A percentile compares a stretch with the other conserved stretches of the same genome.
phyloP scores from a whole-genome alignment of 2,329 filamentous ascomycete species.

The Claviceps sp. region DNA sequence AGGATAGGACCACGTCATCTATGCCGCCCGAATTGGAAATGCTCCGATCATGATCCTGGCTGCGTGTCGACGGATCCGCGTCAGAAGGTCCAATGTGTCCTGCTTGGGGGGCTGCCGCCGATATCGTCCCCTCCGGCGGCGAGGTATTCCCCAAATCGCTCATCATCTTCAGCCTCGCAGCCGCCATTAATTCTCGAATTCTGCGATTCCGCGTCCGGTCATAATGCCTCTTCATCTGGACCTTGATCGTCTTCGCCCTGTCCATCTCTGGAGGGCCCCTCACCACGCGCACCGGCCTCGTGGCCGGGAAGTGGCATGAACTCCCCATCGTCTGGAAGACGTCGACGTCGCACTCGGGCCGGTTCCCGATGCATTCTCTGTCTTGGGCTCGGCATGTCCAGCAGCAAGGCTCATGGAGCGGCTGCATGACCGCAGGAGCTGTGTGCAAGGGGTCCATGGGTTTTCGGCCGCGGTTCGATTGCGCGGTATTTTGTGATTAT shows the following conservation, averaged over 20 bases:
- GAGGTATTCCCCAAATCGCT: constrained; percentile 2
- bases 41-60: constrained; percentile 9
- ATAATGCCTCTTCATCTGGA: constrained; percentile 42
- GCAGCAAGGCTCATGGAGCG: constrained; percentile 34
- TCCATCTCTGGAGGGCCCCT: constrained; percentile 33
- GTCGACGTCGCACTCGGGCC: constrained; percentile 31
- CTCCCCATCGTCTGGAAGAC: constrained; percentile 40
- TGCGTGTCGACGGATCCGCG: constrained; percentile 13
- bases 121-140: constrained; percentile 7
- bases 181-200: constrained; percentile 30
- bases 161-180: constrained; percentile 16
- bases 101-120: constrained; percentile 1
- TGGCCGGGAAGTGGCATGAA: constrained; percentile 37
- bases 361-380: constrained; percentile 46
- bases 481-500: too few relatives aligned
- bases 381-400: constrained; percentile 49
- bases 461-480: too few relatives aligned
- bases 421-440: not conserved
- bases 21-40: constrained; percentile 9
- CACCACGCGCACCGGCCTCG: constrained; percentile 47
- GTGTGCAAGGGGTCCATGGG: too few relatives aligned
- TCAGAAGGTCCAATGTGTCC: constrained; percentile 13
- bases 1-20: too few relatives aligned
- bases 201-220: constrained; percentile 35
- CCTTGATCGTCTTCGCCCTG: constrained; percentile 40